phyloP scores from a whole-genome alignment of 495 filamentous ascomycete genomes.

The Astrothelium subdiscretum region DNA sequence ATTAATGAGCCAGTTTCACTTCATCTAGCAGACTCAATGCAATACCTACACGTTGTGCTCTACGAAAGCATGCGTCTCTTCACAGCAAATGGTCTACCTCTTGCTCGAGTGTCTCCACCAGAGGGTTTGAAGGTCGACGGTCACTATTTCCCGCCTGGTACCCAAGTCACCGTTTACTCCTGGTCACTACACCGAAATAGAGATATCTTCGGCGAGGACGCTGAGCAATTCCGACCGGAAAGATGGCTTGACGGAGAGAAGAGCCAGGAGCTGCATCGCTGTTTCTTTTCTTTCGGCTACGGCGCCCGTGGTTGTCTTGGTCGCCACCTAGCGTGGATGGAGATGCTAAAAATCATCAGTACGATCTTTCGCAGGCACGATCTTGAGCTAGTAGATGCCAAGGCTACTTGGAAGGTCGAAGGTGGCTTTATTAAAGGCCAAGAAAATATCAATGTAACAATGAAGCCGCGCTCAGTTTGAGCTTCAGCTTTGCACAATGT shows the following conservation, averaged over 20 bases:
- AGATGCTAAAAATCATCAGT: not conserved
- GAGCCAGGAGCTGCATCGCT: not conserved
- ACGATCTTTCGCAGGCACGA: not conserved
- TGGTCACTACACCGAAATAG: constrained; percentile 15
- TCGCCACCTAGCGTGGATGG: not conserved
- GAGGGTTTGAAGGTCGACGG: constrained; percentile 31
- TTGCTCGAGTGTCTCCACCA: constrained; percentile 32
- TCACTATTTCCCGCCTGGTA: constrained; percentile 22
- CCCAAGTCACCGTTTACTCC: constrained; percentile 15
- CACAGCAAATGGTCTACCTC: constrained; percentile 28
- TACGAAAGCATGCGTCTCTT: constrained; percentile 36
- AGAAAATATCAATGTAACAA: not conserved
- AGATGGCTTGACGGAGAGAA: constrained; percentile 9
- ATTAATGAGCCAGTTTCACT: constrained; percentile 23
- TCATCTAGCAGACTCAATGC: constrained; percentile 39
- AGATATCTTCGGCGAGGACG: constrained; percentile 17
- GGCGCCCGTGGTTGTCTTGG: not conserved
- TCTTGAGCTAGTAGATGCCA: not conserved
- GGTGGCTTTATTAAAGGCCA: not conserved
- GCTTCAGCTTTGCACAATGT: too few species aligned
- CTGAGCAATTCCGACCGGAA: constrained; percentile 13
- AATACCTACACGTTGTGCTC: constrained; percentile 38
- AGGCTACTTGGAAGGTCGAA: not conserved
- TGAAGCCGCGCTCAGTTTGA: too few species aligned
- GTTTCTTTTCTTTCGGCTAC: not conserved